These are phyloP conservation scores for Guyanaporus albipodus DNA, from an alignment of 768 basidiomycete genomes.

Conservation along the genomic window DNA sequence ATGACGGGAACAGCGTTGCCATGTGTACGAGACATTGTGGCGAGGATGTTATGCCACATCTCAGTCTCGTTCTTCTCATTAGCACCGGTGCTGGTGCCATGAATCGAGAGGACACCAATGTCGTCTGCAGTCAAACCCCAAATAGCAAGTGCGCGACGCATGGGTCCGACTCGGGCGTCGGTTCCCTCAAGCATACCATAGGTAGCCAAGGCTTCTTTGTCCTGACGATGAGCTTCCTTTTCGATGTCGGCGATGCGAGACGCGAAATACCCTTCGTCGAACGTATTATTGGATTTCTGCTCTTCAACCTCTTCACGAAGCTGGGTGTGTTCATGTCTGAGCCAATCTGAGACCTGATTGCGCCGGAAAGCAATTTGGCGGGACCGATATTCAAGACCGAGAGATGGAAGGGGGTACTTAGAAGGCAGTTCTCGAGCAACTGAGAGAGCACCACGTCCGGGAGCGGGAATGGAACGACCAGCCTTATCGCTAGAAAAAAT, in stretches of 20 bases:
- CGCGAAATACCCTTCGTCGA: constrained; percentile 68
- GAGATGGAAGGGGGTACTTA: constrained; percentile 72
- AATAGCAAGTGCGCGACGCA: constrained; percentile 93
- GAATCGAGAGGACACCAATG: constrained; percentile 85
- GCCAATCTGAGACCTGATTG: constrained; percentile 92
- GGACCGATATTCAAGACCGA: constrained; percentile 83
- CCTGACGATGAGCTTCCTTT: constrained; percentile 85
- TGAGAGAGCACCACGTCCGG: constrained; percentile 87
- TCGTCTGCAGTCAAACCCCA: constrained; percentile 96
- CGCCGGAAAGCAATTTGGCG: constrained; percentile 96
- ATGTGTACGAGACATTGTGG: constrained; percentile 79
- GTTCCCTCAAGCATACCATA: constrained; percentile 94
- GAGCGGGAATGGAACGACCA: constrained; percentile 95
- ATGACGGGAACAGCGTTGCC: constrained; percentile 98
- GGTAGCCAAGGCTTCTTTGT: constrained; percentile 86
- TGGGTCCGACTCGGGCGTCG: constrained; percentile 82
- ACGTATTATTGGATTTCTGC: constrained; percentile 46
- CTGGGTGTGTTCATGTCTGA: constrained; percentile 81
- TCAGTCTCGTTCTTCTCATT: constrained; percentile 98
- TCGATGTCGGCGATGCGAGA: constrained; percentile 82
- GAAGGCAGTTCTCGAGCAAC: constrained; percentile 83
- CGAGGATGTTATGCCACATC: constrained; percentile 95
- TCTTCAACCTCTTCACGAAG: constrained; percentile 74
- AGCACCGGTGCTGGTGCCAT: constrained; percentile 83
- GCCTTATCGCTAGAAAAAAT: constrained; percentile 79